Conservation (phyloP, 768 basidiomycete species). For the Kwoniella newhampshirensis region DNA sequence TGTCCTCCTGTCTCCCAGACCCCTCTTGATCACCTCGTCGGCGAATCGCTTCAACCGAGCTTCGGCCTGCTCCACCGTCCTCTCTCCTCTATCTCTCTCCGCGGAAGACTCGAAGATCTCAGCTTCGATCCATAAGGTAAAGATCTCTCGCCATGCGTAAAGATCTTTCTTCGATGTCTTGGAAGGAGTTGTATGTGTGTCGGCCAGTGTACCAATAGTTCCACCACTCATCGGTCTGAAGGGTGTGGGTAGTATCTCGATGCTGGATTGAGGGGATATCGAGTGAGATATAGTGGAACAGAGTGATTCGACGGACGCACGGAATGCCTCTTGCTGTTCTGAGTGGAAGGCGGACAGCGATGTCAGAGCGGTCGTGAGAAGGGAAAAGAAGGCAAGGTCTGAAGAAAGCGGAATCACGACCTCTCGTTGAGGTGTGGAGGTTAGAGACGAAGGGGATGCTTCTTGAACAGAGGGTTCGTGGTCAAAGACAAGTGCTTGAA, state of each 20-base stretch:
- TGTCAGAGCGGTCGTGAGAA: slow-evolving; percentile 62
- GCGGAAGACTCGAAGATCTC: slow-evolving; percentile 76
- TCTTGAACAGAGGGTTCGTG: background rate
- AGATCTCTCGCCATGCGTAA: slow-evolving; percentile 86
- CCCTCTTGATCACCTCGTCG: slow-evolving; percentile 61
- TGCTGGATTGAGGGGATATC: slow-evolving; percentile 31
- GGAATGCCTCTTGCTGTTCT: slow-evolving; percentile 61
- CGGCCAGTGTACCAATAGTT: slow-evolving; percentile 46
- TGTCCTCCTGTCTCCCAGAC: slow-evolving; percentile 60
- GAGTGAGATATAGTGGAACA: slow-evolving; percentile 52
- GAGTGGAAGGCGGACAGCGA: slow-evolving; percentile 58
- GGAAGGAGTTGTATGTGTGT: slow-evolving; percentile 30
- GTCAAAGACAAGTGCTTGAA: no score
- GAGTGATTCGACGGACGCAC: slow-evolving; percentile 57
- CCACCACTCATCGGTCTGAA: slow-evolving; percentile 14
- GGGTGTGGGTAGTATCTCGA: slow-evolving; percentile 21
- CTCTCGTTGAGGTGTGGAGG: slow-evolving; percentile 57
- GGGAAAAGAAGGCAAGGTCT: slow-evolving; percentile 75
- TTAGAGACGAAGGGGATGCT: slow-evolving; percentile 6
- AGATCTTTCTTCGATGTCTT: slow-evolving; percentile 60
- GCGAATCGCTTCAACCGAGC: slow-evolving; percentile 65
- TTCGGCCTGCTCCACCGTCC: slow-evolving; percentile 69
- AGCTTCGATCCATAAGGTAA: slow-evolving; percentile 78
- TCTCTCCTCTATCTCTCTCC: slow-evolving; percentile 68
- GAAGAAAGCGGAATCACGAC: slow-evolving; percentile 76